These are phyloP conservation scores for Lachancea cidri DNA, from an alignment of 805 yeast species.

Conservation along the genomic window DNA sequence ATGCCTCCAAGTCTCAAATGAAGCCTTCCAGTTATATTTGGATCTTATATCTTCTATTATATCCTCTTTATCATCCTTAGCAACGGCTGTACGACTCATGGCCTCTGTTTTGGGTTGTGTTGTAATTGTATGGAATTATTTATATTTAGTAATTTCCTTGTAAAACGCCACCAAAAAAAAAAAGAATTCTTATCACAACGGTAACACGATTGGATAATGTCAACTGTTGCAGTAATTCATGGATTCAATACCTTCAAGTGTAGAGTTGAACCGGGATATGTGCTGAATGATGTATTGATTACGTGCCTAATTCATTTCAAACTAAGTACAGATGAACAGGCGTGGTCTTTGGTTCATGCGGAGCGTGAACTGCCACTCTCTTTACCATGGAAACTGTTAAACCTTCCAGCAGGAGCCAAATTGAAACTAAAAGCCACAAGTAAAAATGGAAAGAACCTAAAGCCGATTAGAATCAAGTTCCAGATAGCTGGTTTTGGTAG, in stretches of 20 bases:
- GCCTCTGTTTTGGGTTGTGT: no score
- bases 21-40: constrained; percentile 27
- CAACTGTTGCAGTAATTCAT: constrained; percentile 34
- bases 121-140: no score
- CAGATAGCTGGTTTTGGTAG: constrained; percentile 23
- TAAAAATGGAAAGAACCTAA: constrained; percentile 4
- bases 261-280: constrained; percentile 34
- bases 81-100: background rate
- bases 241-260: constrained; percentile 32
- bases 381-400: constrained; percentile 40
- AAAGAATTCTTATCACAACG: background rate
- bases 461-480: constrained; percentile 29
- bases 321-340: constrained; percentile 15
- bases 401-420: constrained; percentile 43
- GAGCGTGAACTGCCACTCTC: constrained; percentile 33
- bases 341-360: constrained; percentile 30
- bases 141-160: background rate
- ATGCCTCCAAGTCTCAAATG: constrained; percentile 41
- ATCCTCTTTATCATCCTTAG: background rate
- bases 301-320: constrained; percentile 37
- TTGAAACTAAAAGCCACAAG: constrained; percentile 24
- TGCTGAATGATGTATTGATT: constrained; percentile 35
- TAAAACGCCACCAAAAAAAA: background rate
- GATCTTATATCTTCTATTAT: constrained; percentile 6
- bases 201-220: constrained; percentile 24